Conservation (phyloP, 768 basidiomycete species). For the Hygrophoropsis aurantiaca region DNA sequence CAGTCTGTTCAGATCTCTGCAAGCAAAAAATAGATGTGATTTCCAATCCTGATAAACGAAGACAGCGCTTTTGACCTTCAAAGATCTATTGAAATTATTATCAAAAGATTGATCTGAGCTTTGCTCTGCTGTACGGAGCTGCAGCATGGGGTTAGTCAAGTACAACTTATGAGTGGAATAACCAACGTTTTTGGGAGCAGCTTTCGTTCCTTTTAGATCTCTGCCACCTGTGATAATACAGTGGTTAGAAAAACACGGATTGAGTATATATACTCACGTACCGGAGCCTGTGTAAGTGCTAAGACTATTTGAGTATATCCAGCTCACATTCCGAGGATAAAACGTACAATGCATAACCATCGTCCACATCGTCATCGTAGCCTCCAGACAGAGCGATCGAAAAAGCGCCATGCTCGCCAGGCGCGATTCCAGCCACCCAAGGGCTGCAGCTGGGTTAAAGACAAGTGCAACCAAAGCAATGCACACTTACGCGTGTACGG, state of each 20-base stretch:
- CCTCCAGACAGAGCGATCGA: slow-evolving; percentile 89
- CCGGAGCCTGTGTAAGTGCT: slow-evolving; percentile 85
- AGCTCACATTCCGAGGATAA: background rate
- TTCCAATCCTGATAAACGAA: background rate
- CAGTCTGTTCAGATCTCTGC: slow-evolving; percentile 75
- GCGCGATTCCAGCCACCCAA: slow-evolving; percentile 76
- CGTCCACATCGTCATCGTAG: slow-evolving; percentile 82
- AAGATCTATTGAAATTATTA: slow-evolving; percentile 64
- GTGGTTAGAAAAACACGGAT: slow-evolving; percentile 20
- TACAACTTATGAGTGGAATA: background rate
- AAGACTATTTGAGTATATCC: slow-evolving; percentile 3
- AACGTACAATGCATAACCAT: slow-evolving; percentile 80
- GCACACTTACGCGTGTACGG: slow-evolving; percentile 79
- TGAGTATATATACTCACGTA: slow-evolving; percentile 14
- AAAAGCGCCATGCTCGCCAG: slow-evolving; percentile 66
- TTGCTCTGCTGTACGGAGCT: slow-evolving; percentile 90
- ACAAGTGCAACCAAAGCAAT: background rate
- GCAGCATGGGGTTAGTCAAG: background rate
- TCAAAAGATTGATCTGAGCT: slow-evolving; percentile 83
- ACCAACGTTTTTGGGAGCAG: slow-evolving; percentile 79
- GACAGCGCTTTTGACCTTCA: slow-evolving; percentile 44
- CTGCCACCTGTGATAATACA: slow-evolving; percentile 67
- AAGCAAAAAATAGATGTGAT: slow-evolving; percentile 3
- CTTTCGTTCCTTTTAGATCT: slow-evolving; percentile 82
- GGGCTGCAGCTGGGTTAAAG: slow-evolving; percentile 47